Percentiles rank a stretch among this genome's conserved stretches.
Conservation (phyloP, 2,329 filamentous ascomycete species). For the Chaetomium strumarium region DNA sequence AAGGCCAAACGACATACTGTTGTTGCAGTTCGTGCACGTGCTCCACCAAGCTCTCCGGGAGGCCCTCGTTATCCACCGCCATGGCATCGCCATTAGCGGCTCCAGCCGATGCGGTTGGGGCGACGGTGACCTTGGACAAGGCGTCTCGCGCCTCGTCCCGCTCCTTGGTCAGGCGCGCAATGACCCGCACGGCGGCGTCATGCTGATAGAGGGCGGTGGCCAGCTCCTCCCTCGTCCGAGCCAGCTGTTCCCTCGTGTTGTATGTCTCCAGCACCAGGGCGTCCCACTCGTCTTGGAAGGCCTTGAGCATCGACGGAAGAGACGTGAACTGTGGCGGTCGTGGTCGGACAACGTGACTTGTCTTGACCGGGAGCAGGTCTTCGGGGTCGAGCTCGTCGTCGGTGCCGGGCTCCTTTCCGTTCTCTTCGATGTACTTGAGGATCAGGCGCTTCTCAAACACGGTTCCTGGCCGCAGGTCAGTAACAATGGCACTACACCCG, state of each 20-base stretch:
- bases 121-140: slow-evolving; percentile 76
- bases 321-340: slow-evolving; percentile 91
- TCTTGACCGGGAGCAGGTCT: slow-evolving; percentile 83
- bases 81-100: slow-evolving; percentile 70
- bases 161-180: slow-evolving; percentile 84
- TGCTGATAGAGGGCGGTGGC: slow-evolving; percentile 93
- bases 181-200: slow-evolving; percentile 92
- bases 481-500: neutral
- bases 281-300: slow-evolving; percentile 99
- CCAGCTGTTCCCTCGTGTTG: slow-evolving; percentile 81
- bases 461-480: slow-evolving; percentile 50
- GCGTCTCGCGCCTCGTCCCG: slow-evolving; percentile 88
- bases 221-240: slow-evolving; percentile 87
- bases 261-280: slow-evolving; percentile 86
- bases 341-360: slow-evolving; percentile 75
- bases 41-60: slow-evolving; percentile 65
- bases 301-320: slow-evolving; percentile 85
- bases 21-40: slow-evolving; percentile 77
- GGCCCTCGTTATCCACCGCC: slow-evolving; percentile 77
- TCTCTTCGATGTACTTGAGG: slow-evolving; percentile 87
- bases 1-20: slow-evolving; percentile 50
- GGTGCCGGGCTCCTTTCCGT: slow-evolving; percentile 87
- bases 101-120: slow-evolving; percentile 44
- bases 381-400: slow-evolving; percentile 77
- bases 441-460: slow-evolving; percentile 94